Evolutionary conservation across 257 asterid species (phyloP), one percentile per base, ranked within the genome.

Genomic region (Salvia miltiorrhiza): DNA sequence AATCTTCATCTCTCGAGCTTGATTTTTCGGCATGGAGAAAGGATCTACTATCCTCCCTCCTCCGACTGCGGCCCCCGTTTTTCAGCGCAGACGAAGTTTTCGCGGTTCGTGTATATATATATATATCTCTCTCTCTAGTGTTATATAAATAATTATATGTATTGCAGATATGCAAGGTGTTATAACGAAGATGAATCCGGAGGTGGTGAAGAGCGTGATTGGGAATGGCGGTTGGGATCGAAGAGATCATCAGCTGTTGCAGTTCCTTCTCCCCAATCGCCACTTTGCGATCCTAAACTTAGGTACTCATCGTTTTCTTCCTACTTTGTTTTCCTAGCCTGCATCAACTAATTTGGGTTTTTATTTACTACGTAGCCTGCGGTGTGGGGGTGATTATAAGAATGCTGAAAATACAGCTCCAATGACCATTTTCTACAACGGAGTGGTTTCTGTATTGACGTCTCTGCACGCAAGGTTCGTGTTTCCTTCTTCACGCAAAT

Each of bases 111-210:
- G 13, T 39, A 55, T n/a, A 11, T 19, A 20, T 21, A 9, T 12
- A 2, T 23, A 24, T 12, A 33, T 63, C 50, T 61, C 69, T 44
- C 55, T 26, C 49, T 56, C 44, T 55, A 10, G 37, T 2, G 23
- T 8, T n/a, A 35, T 47, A 41, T 30, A 47, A 47, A n/a, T 16
- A 16, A 26, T 30, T 5, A 23, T 17, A 2, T 41, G 41, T 17
- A 4, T 12, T 40, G 78, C 67, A 85, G 88, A 82, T 47, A 78
- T 85, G 32, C 90, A 85, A 63, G 63, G 81, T 3, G 77, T 78
- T 32, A 72, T 82, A 43, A 69, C 86, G 4, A 85, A 80, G 83
- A 82, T 85, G 74, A 80, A 80, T 61, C 90, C 88, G 4, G 86
- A 82, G 55, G 69, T 85, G 23, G 71, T 85, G 70, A 85, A 78